Percentiles rank a stretch among this genome's conserved stretches.
Evolutionary conservation across 306 rosid genomes (phyloP).

Genomic region (Arachis stenosperma): DNA sequence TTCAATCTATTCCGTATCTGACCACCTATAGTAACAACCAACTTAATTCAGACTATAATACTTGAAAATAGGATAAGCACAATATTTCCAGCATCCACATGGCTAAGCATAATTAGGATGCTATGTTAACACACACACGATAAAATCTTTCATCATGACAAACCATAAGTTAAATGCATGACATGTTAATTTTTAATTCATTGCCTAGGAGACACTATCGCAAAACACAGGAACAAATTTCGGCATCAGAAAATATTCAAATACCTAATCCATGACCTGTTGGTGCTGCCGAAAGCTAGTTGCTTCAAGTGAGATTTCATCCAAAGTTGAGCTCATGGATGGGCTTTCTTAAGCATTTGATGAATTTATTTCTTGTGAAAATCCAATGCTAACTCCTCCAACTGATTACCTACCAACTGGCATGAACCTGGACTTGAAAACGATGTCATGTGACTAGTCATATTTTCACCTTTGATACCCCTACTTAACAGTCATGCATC

Average conservation of each 20-base stretch:
- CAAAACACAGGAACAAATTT: constrained; percentile 17
- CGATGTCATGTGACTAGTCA: constrained; percentile 33
- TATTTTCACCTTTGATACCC: constrained; percentile 41
- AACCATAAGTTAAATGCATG: constrained; percentile 26
- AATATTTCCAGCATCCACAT: constrained; percentile 24
- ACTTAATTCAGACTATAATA: constrained; percentile 10
- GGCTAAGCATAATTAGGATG: constrained; percentile 22
- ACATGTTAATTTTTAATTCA: constrained; percentile 23
- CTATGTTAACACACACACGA: constrained; percentile 10
- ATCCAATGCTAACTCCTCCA: constrained; percentile 53
- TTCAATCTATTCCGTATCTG: background rate
- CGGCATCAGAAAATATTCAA: constrained; percentile 6
- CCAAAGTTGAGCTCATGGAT: constrained; percentile 55
- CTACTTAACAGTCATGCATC: constrained; percentile 41
- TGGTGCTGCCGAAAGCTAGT: constrained; percentile 70
- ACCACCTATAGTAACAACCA: constrained; percentile 19
- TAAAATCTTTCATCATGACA: constrained; percentile 22
- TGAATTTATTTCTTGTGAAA: constrained; percentile 56
- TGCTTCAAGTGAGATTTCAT: constrained; percentile 63
- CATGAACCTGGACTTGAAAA: constrained; percentile 37
- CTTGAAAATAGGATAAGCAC: constrained; percentile 4
- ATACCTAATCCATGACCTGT: constrained; percentile 68
- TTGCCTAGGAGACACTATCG: constrained; percentile 20
- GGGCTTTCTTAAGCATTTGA: constrained; percentile 57
- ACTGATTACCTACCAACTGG: constrained; percentile 44